phyloP scores from a whole-genome alignment of 208 protist genomes.

The Leishmania braziliensis region DNA sequence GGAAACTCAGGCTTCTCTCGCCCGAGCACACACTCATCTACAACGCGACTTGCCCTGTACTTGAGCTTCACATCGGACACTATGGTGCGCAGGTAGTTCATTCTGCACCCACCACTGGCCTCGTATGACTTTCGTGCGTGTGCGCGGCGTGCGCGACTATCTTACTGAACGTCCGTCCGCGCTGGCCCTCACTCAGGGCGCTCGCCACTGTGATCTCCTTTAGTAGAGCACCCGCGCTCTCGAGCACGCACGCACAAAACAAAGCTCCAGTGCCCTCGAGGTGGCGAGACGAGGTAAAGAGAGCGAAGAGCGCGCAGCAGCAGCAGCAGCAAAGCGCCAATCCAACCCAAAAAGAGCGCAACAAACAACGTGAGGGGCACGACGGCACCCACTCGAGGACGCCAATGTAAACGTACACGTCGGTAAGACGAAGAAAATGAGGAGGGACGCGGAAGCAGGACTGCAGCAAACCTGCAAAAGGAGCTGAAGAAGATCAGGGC shows the following conservation, averaged over 20 bases:
- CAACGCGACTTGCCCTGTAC: constrained; percentile 44
- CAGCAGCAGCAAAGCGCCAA: neutral
- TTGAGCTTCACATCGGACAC: constrained; percentile 59
- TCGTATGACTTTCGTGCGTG: neutral
- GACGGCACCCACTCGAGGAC: neutral
- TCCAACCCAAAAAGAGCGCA: neutral
- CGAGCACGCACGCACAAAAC: neutral
- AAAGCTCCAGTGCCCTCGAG: neutral
- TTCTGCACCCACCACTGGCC: constrained; percentile 17
- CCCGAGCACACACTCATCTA: constrained; percentile 40
- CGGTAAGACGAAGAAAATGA: neutral
- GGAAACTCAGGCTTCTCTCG: constrained; percentile 22
- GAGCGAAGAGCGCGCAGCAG: neutral
- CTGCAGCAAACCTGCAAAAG: neutral
- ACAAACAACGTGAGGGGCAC: neutral
- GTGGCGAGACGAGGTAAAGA: neutral
- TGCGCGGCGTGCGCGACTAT: neutral
- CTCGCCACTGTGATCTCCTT: neutral
- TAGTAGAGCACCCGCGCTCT: neutral
- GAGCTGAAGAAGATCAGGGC: neutral
- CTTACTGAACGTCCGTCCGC: neutral
- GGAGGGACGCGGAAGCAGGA: neutral
- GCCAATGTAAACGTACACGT: neutral
- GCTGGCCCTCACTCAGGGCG: neutral
- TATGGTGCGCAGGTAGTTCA: constrained; percentile 64